Conservation (phyloP, 306 rosid genomes). For the Crataegus laevigata region DNA sequence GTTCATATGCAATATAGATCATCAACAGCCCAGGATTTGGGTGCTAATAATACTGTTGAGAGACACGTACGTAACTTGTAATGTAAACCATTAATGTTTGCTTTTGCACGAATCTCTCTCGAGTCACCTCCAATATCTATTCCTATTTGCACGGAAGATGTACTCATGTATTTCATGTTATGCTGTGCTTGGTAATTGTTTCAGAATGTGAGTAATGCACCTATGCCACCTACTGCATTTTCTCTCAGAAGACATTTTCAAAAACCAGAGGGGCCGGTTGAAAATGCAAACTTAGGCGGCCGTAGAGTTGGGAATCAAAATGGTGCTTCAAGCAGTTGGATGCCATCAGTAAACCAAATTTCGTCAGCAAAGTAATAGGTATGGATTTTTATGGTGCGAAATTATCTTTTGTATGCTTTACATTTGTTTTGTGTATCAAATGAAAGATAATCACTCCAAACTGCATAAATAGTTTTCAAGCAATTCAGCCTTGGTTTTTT, state of each 20-base stretch:
- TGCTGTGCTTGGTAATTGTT: slow-evolving; percentile 8
- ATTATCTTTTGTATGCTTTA: neutral
- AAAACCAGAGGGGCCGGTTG: neutral
- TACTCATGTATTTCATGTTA: neutral
- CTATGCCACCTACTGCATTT: slow-evolving; percentile 11
- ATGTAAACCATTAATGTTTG: neutral
- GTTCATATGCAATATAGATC: slow-evolving; percentile 32
- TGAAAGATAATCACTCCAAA: neutral
- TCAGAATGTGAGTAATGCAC: slow-evolving; percentile 36
- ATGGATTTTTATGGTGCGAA: neutral
- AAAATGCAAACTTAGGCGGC: neutral
- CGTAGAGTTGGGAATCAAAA: neutral
- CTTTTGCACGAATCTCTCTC: neutral
- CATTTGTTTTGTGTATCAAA: neutral
- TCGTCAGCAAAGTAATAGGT: slow-evolving; percentile 4
- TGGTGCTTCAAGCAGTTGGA: slow-evolving; percentile 17
- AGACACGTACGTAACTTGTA: slow-evolving; percentile 38
- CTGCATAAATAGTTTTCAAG: neutral
- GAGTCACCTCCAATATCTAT: neutral
- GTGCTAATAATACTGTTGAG: slow-evolving; percentile 22
- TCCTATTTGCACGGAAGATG: neutral
- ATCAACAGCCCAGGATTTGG: slow-evolving; percentile 27
- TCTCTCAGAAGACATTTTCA: neutral
- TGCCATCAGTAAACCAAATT: neutral
- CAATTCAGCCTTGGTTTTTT: neutral